These are phyloP conservation scores for Lentinula guzmanii DNA, from an alignment of 768 basidiomycete species.

Conservation along the genomic window DNA sequence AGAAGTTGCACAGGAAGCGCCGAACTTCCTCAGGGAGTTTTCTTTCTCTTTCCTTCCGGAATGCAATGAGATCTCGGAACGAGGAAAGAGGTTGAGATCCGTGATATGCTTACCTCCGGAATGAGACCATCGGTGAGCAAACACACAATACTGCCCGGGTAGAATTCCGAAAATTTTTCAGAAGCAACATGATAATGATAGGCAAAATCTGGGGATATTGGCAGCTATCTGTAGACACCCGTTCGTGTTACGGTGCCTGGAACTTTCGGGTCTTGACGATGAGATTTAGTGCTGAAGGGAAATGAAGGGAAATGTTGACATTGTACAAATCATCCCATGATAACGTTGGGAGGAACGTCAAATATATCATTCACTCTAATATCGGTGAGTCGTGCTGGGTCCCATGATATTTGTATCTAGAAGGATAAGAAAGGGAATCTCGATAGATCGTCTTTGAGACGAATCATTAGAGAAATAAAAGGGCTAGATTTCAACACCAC, in stretches of 20 bases:
- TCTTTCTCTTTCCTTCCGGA: neutral
- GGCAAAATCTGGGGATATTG: no score
- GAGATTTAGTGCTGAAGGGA: neutral
- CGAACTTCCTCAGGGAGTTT: neutral
- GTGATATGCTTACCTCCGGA: neutral
- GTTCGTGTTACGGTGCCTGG: neutral
- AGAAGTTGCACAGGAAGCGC: neutral
- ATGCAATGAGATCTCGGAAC: neutral
- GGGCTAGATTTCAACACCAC: neutral
- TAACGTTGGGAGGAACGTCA: neutral
- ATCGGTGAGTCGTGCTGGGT: neutral
- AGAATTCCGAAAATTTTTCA: no score
- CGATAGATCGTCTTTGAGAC: neutral
- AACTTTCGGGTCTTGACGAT: neutral
- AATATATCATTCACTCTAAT: neutral
- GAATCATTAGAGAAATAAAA: neutral
- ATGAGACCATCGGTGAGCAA: no score
- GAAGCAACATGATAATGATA: no score
- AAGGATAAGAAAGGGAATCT: neutral
- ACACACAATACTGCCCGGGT: no score
- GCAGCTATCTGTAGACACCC: no score
- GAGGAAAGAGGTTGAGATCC: neutral
- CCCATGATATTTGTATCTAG: neutral
- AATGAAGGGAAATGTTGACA: neutral
- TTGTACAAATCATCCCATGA: neutral